Evolutionary conservation across 2,329 filamentous ascomycete genomes (phyloP).

Genomic region (Aspergillus melleus): DNA sequence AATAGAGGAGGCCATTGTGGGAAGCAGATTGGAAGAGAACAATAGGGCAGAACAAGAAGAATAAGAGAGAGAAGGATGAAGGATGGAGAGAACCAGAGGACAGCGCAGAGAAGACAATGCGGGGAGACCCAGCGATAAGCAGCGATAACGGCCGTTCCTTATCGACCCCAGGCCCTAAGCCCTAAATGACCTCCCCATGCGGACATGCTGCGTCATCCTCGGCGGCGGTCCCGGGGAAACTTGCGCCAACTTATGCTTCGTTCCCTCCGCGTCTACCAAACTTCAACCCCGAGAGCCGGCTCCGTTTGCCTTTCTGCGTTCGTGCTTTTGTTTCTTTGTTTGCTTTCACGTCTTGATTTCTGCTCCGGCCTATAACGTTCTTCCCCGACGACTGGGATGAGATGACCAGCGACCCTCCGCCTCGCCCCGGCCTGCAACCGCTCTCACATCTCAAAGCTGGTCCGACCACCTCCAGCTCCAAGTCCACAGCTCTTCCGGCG

Average conservation of each 20-base stretch:
- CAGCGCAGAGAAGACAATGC: background rate
- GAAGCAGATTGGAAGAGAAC: background rate
- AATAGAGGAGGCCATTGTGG: constrained; percentile 8
- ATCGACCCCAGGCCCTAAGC: constrained; percentile 27
- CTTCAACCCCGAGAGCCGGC: no score
- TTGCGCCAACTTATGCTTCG: constrained; percentile 1
- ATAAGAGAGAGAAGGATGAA: background rate
- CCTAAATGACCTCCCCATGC: constrained; percentile 25
- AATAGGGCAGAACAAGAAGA: background rate
- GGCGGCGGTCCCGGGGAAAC: constrained; percentile 3
- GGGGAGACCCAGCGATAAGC: constrained; percentile 11
- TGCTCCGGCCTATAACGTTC: background rate
- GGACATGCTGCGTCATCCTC: constrained; percentile 7
- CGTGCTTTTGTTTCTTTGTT: background rate
- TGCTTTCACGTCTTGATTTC: background rate
- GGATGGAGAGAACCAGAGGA: background rate
- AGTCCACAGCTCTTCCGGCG: constrained; percentile 30
- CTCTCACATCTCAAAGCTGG: constrained; percentile 39
- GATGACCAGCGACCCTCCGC: constrained; percentile 36
- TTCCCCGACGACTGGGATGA: constrained; percentile 29
- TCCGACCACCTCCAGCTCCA: constrained; percentile 38
- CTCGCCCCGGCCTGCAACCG: constrained; percentile 42
- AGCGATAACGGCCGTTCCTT: background rate
- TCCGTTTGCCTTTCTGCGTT: background rate
- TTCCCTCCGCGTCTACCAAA: background rate